Percentiles rank a stretch among this genome's conserved stretches.
phyloP scores from a whole-genome alignment of 169 alveolate genomes.

The Plasmodium inui region DNA sequence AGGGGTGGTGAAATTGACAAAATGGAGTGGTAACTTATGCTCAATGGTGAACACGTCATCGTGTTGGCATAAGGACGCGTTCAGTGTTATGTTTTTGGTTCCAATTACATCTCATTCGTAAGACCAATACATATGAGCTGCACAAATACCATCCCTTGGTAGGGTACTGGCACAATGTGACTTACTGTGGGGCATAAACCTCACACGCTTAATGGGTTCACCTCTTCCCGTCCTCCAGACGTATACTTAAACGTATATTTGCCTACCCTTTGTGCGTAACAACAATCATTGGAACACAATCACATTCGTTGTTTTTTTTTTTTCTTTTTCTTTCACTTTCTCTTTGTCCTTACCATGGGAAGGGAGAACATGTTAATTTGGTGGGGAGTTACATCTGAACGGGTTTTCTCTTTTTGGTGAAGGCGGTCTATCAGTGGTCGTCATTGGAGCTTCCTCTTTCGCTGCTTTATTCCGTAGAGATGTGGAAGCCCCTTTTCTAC shows the following conservation, averaged over 20 bases:
- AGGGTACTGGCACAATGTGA: background rate
- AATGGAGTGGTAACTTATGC: background rate
- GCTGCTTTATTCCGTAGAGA: background rate
- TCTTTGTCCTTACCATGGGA: background rate
- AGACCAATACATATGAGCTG: background rate
- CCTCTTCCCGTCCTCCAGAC: background rate
- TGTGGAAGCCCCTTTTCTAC: background rate
- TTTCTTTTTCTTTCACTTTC: background rate
- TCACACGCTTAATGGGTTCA: background rate
- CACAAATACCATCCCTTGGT: background rate
- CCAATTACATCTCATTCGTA: background rate
- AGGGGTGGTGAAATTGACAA: background rate
- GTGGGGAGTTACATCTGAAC: background rate
- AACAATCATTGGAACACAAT: background rate
- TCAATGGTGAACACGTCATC: background rate
- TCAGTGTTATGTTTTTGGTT: background rate
- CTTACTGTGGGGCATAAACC: background rate
- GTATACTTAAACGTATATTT: background rate
- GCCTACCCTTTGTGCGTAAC: background rate
- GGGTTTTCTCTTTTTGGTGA: background rate
- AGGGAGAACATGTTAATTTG: background rate
- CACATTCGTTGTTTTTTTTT: background rate
- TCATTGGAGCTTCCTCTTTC: background rate
- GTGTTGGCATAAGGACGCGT: background rate
- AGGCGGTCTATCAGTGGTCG: background rate